Evolutionary conservation across 345 rosid species (phyloP).

Genomic region (Bruguiera parviflora): DNA sequence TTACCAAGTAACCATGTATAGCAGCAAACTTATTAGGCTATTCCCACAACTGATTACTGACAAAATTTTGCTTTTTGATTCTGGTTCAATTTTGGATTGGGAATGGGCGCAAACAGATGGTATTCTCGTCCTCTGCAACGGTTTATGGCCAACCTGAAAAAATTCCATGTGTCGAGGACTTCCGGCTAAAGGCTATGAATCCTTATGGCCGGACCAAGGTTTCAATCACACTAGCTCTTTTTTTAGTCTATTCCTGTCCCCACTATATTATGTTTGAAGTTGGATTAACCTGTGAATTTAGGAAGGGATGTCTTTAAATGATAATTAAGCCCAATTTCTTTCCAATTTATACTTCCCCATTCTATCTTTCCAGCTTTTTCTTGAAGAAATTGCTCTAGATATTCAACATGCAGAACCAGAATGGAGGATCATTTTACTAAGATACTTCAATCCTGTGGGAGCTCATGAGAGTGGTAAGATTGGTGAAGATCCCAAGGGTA

Average conservation of each 20-base stretch:
- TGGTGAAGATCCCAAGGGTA: conserved; percentile 97
- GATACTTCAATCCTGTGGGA: conserved; percentile 95
- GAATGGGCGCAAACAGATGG: conserved; percentile 47
- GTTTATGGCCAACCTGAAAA: conserved; percentile 92
- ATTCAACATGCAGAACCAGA: conserved; percentile 80
- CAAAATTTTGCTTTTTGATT: not conserved
- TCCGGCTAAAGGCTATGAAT: conserved; percentile 69
- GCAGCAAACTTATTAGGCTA: not conserved
- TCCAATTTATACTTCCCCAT: conserved; percentile 1
- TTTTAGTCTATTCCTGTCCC: not conserved
- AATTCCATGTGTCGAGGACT: conserved; percentile 81
- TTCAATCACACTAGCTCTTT: not conserved
- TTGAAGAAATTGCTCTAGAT: conserved; percentile 90
- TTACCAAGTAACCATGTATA: not conserved
- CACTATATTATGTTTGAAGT: not conserved
- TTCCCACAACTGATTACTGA: not conserved
- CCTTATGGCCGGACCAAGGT: conserved; percentile 98
- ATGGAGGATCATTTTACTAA: conserved; percentile 77
- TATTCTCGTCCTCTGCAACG: conserved; percentile 94
- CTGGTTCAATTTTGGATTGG: not conserved
- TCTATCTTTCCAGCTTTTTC: conserved; percentile 53
- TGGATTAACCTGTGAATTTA: not conserved
- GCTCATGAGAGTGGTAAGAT: conserved; percentile 91
- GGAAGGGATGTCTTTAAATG: not conserved
- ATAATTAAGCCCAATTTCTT: conserved; percentile 1